Conservation (phyloP, 257 asterid genomes). For the Gynochthodes officinalis region DNA sequence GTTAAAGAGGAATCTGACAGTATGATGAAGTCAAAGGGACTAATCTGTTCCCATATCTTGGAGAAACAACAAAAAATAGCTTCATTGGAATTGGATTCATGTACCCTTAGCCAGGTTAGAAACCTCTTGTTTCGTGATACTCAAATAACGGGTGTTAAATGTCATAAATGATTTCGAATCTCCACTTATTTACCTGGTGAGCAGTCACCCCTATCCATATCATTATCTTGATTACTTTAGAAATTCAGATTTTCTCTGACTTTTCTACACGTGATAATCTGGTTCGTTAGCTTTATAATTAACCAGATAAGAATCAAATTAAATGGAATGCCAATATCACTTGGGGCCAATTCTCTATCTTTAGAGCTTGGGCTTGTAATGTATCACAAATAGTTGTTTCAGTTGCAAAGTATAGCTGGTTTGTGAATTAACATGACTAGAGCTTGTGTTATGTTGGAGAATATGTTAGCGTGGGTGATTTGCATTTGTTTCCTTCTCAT, state of each 20-base stretch:
- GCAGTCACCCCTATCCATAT: background rate
- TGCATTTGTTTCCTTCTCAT: too few relatives aligned
- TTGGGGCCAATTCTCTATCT: too few relatives aligned
- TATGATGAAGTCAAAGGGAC: conserved; percentile 50
- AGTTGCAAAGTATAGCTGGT: background rate
- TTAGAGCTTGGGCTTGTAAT: background rate
- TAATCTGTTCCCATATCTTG: conserved; percentile 53
- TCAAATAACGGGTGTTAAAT: background rate
- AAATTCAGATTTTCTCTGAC: too few relatives aligned
- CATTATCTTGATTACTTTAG: too few relatives aligned
- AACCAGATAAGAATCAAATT: too few relatives aligned
- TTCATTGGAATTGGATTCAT: conserved; percentile 52
- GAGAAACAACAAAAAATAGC: conserved; percentile 58
- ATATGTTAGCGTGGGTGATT: too few relatives aligned
- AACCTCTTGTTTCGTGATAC: background rate
- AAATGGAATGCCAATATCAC: too few relatives aligned
- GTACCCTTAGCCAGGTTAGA: conserved; percentile 59
- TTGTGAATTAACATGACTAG: background rate
- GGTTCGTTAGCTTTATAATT: too few relatives aligned
- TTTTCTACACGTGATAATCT: too few relatives aligned
- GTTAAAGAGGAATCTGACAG: conserved; percentile 49
- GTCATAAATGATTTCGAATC: background rate
- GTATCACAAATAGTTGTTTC: background rate
- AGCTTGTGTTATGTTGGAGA: too few relatives aligned
- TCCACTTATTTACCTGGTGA: background rate